A percentile compares a stretch with the other conserved stretches of the same genome.
These are phyloP conservation scores for Theobroma cacao DNA, from an alignment of 345 rosid species.

Conservation along the genomic window DNA sequence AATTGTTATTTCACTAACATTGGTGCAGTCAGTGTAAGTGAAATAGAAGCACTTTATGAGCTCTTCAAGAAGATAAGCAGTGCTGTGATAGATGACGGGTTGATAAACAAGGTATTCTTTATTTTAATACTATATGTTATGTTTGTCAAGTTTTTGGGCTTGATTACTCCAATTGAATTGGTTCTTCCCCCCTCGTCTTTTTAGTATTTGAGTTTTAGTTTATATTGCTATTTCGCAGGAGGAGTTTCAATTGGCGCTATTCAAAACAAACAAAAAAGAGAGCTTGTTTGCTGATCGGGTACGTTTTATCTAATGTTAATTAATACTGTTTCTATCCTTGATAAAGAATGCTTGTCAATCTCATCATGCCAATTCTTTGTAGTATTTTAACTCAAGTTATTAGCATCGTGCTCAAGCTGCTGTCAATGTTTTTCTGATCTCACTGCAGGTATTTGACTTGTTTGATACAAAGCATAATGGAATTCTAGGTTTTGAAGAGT, in stretches of 20 bases:
- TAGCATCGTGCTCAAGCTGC: neutral
- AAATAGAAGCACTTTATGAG: constrained; percentile 97
- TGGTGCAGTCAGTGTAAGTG: constrained; percentile 93
- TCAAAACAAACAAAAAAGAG: constrained; percentile 96
- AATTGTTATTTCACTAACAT: constrained; percentile 15
- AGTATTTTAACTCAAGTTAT: neutral
- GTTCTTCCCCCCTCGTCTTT: neutral
- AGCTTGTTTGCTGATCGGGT: constrained; percentile 99
- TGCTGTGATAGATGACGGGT: constrained; percentile 95
- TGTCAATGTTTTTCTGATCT: neutral
- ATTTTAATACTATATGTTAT: neutral
- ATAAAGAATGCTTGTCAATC: neutral
- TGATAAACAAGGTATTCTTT: constrained; percentile 78
- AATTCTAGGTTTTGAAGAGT: constrained; percentile 94
- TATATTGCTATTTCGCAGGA: constrained; percentile 48
- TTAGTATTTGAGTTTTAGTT: neutral
- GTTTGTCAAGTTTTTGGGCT: constrained; percentile 8
- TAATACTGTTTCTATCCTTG: neutral
- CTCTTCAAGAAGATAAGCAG: constrained; percentile 99
- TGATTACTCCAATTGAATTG: neutral
- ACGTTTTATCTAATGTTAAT: constrained; percentile 14
- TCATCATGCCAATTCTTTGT: neutral
- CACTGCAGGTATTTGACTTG: constrained; percentile 85
- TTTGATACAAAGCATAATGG: constrained; percentile 98
- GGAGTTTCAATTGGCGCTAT: constrained; percentile 95